Base-by-base conservation (phyloP, 2,329 filamentous ascomycete species). In the Pseudogymnoascus sp. region DNA sequence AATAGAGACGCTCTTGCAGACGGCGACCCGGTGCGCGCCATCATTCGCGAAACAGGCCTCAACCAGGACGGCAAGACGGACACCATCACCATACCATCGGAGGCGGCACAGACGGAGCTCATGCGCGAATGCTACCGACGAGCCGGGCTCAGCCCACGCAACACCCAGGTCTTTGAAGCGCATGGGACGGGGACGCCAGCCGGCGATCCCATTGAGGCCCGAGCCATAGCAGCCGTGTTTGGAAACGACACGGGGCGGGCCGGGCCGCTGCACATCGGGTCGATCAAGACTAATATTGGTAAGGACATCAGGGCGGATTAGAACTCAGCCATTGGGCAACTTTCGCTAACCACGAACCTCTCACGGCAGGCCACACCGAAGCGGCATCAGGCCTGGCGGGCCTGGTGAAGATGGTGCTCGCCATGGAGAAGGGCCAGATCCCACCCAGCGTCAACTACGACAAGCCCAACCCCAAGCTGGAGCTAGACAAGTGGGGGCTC, bases 231-330 rank as follows among this genome's bases (percentile, higher is more conserved):
- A 5, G 13, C 25, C 6, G 27, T 55, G 13, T n/a, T 55, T 55
- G 44, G 13, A 12, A 27, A 12, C 12, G 12, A 41, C 38, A 13
- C 38, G 38, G 38, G 38, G 15, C 38, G 15, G 38, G 38, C 38
- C 12, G 12, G 38, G 7, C 48, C 48, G 5, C 7, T 84, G 1
- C 65, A 79, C n/a, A 76, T 84, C 1, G 81, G 81, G 3, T 83
- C 80, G 1, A 67, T 83, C 58, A 84, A 84, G 66, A 78, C 81
- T 0, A 83, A 83, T 61, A 78, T 83, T 35, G 21, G 21, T 21
- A 21, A 21, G 21, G 21, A 21, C 21, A 21, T 21, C 21, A 21
- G 21, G 21, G 21, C 2, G 21, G 21, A 21, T 21, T 21, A 21
- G 21, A 21, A 21, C 21, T 21, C 21, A 21, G 21, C 21, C 21